Conservation (phyloP, 495 filamentous ascomycete genomes). For the Annulohypoxylon bovei region DNA sequence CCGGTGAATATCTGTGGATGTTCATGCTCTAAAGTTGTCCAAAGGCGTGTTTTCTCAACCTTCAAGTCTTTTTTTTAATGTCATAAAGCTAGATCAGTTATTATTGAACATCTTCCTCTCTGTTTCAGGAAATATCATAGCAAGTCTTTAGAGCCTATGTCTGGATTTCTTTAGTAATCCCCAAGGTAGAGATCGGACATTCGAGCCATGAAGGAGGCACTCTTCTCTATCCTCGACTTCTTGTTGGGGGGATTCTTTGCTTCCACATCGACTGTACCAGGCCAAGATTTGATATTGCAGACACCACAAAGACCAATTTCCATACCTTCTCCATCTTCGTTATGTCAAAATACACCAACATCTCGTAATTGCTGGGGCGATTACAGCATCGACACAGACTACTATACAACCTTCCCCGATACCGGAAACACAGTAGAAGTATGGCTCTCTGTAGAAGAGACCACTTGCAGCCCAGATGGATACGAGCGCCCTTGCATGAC, state of each 20-base stretch:
- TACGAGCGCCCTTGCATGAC: constrained; percentile 1
- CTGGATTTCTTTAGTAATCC: background rate
- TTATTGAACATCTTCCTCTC: too few relatives aligned
- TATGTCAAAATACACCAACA: background rate
- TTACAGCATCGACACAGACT: background rate
- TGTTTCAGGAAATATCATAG: too few relatives aligned
- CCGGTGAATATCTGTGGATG: too few relatives aligned
- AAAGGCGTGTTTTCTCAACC: background rate
- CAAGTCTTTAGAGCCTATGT: background rate
- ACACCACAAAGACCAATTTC: background rate
- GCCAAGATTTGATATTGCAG: background rate
- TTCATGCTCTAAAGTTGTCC: too few relatives aligned
- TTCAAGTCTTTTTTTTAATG: too few relatives aligned
- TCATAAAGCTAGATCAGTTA: too few relatives aligned
- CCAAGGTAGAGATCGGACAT: background rate
- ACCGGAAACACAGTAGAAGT: background rate
- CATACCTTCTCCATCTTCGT: background rate
- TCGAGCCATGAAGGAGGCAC: background rate
- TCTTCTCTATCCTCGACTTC: background rate
- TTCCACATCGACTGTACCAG: background rate
- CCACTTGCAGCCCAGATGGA: background rate
- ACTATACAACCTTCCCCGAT: background rate
- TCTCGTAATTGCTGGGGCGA: constrained; percentile 1
- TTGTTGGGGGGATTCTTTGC: background rate
- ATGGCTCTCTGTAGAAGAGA: background rate